phyloP scores from a whole-genome alignment of 345 rosid species.

The Passiflora organensis region DNA sequence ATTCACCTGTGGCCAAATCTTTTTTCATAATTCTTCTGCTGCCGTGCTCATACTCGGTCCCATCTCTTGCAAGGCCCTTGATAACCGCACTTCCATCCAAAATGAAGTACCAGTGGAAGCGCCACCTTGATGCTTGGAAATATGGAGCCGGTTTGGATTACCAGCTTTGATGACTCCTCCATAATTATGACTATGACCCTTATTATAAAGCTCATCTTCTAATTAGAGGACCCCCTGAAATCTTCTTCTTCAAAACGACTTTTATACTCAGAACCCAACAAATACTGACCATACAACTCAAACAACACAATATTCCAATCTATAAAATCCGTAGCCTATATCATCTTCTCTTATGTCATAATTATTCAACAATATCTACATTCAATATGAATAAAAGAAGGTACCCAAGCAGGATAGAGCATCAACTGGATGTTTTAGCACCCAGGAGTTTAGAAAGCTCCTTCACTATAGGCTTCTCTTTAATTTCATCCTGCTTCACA shows the following conservation, averaged over 20 bases:
- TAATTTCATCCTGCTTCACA: conserved; percentile 36
- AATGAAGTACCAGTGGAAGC: conserved; percentile 63
- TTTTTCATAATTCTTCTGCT: background rate
- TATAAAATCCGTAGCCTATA: no score
- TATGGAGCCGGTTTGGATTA: conserved; percentile 82
- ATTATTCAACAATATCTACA: background rate
- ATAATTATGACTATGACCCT: no score
- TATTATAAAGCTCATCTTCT: no score
- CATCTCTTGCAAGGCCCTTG: conserved; percentile 38
- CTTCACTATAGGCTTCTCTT: conserved; percentile 65
- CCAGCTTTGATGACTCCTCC: conserved; percentile 51
- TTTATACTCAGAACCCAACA: no score
- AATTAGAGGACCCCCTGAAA: no score
- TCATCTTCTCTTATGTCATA: background rate
- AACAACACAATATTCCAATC: no score
- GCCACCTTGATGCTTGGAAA: conserved; percentile 79
- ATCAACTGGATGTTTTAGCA: conserved; percentile 32
- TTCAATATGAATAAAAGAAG: background rate
- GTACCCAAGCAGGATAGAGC: background rate
- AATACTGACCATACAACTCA: no score
- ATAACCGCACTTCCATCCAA: conserved; percentile 45
- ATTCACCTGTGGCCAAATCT: background rate
- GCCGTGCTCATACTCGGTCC: no score
- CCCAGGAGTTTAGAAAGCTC: conserved; percentile 67
- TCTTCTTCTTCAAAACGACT: no score